A percentile compares a stretch with the other conserved stretches of the same genome.
phyloP scores from a whole-genome alignment of 1,139 yeast genomes.

The Candida sojae region DNA sequence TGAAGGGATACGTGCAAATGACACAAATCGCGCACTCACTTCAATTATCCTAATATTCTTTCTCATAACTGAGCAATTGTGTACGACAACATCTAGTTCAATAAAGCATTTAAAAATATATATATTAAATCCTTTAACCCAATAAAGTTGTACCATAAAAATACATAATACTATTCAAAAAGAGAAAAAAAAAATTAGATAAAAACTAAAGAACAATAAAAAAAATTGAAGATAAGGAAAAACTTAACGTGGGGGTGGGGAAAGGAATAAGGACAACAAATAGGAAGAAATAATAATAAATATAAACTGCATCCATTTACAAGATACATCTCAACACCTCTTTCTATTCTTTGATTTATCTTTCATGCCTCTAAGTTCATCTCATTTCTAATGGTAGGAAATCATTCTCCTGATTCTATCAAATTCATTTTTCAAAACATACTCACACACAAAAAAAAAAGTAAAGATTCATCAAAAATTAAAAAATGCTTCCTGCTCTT shows the following conservation, averaged over 20 bases:
- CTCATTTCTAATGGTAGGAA: background rate
- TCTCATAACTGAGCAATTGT: no score
- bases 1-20: no score
- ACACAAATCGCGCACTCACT: no score
- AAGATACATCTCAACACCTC: background rate
- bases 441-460: background rate
- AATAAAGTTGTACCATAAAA: conserved; percentile 22
- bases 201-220: conserved; percentile 16
- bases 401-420: background rate
- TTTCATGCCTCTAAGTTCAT: background rate
- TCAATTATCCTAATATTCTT: no score
- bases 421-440: conserved; percentile 1
- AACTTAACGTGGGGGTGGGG: background rate
- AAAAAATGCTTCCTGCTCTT: background rate
- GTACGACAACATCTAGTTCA: background rate
- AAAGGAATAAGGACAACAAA: background rate
- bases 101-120: conserved; percentile 14
- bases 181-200: conserved; percentile 19
- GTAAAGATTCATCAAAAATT: background rate
- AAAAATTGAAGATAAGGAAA: conserved; percentile 15
- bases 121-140: conserved; percentile 35
- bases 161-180: conserved; percentile 29
- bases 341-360: background rate
- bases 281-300: background rate
- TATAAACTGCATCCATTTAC: background rate